Evolutionary conservation across 179 eudicot genomes (phyloP).

Genomic region (Silene noctiflora): DNA sequence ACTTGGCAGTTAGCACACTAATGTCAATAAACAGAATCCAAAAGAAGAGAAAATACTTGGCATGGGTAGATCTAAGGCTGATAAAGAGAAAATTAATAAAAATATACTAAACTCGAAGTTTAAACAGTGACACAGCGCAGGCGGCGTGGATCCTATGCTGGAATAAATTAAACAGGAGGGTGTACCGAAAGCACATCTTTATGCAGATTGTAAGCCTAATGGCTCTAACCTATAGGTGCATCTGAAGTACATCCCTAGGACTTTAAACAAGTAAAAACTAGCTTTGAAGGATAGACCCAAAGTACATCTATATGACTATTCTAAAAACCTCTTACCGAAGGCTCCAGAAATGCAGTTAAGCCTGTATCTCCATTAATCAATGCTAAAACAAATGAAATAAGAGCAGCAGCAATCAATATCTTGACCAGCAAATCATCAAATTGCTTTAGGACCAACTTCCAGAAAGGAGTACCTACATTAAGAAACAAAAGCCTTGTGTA

Average conservation of each 20-base stretch:
- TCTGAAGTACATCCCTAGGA: not conserved
- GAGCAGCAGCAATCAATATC: slow-evolving; percentile 92
- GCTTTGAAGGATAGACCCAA: not conserved
- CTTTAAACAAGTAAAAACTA: not conserved
- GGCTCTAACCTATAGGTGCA: not conserved
- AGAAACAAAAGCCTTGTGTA: slow-evolving; percentile 4
- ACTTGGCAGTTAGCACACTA: slow-evolving; percentile 19
- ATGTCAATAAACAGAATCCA: slow-evolving; percentile 3
- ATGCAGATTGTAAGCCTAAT: not conserved
- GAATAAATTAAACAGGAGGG: not conserved
- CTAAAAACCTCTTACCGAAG: slow-evolving; percentile 59
- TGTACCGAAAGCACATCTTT: not conserved
- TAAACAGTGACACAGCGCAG: not conserved
- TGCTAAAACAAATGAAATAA: slow-evolving; percentile 85
- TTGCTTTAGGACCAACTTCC: slow-evolving; percentile 95
- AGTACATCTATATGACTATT: not conserved
- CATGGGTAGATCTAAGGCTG: not conserved
- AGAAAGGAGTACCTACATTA: slow-evolving; percentile 85
- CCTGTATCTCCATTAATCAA: slow-evolving; percentile 94
- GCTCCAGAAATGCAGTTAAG: slow-evolving; percentile 91
- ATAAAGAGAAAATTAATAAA: too few relatives aligned
- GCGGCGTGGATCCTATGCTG: not conserved
- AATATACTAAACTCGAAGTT: not conserved
- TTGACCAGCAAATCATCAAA: slow-evolving; percentile 96
- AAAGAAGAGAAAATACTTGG: slow-evolving; percentile 1